Percentiles rank a stretch among this genome's conserved stretches.
Conservation (phyloP, 768 basidiomycete genomes). For the Rhizopogon rudus region DNA sequence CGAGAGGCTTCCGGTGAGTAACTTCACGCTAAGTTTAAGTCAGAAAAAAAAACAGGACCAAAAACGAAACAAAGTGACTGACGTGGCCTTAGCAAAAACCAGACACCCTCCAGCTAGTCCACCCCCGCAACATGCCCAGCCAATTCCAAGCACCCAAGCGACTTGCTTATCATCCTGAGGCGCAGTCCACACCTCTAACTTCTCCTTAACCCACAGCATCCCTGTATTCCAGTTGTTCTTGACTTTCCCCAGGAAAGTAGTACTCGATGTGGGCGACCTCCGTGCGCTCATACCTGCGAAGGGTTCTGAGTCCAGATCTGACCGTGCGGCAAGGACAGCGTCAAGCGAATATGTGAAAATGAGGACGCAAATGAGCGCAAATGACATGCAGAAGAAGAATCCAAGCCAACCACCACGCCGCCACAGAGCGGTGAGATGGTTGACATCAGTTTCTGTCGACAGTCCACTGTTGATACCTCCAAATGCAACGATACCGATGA, state of each 20-base stretch:
- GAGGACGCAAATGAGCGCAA: slow-evolving; percentile 60
- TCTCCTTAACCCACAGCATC: slow-evolving; percentile 53
- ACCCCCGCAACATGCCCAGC: slow-evolving; percentile 92
- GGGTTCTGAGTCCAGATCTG: slow-evolving; percentile 62
- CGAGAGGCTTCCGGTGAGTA: slow-evolving; percentile 71
- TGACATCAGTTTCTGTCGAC: slow-evolving; percentile 64
- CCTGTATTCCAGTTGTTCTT: slow-evolving; percentile 37
- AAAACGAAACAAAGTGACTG: slow-evolving; percentile 6
- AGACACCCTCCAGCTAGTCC: slow-evolving; percentile 85
- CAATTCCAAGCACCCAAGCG: slow-evolving; percentile 88
- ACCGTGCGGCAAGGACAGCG: slow-evolving; percentile 61
- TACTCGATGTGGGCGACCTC: slow-evolving; percentile 9
- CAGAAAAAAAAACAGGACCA: slow-evolving; percentile 5
- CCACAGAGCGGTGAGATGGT: slow-evolving; percentile 81
- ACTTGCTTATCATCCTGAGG: slow-evolving; percentile 81
- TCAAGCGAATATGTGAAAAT: slow-evolving; percentile 71
- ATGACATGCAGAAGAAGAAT: slow-evolving; percentile 79
- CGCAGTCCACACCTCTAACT: slow-evolving; percentile 70
- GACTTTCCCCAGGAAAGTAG: slow-evolving; percentile 28
- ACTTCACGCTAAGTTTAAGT: slow-evolving; percentile 54
- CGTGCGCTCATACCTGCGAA: slow-evolving; percentile 37
- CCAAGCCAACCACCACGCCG: slow-evolving; percentile 83
- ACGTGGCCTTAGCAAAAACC: slow-evolving; percentile 65
- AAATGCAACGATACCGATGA: slow-evolving; percentile 84
- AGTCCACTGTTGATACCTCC: slow-evolving; percentile 82